Evolutionary conservation across 164 flowering plant species (phyloP).

Genomic region (Kalanchoe fedtschenkoi): DNA sequence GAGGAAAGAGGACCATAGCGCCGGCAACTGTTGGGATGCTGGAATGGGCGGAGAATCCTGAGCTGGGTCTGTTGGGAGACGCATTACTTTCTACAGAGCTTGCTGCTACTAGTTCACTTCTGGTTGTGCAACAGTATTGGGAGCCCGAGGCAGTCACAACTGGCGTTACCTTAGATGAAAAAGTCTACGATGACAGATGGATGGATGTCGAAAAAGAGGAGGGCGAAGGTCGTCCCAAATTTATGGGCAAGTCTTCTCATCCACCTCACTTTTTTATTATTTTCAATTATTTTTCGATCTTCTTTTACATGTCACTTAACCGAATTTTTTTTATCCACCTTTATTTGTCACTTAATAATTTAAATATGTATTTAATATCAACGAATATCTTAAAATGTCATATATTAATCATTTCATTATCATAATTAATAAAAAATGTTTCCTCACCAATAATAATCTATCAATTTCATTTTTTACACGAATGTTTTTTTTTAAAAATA

Average conservation of each 20-base stretch:
- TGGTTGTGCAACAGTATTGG: constrained; percentile 25
- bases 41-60: constrained; percentile 36
- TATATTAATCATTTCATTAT: too few relatives aligned
- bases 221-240: neutral
- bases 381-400: too few relatives aligned
- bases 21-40: constrained; percentile 24
- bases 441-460: too few relatives aligned
- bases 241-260: neutral
- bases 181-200: neutral
- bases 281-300: too few relatives aligned
- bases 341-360: too few relatives aligned
- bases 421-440: too few relatives aligned
- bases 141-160: neutral
- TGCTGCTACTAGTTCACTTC: constrained; percentile 21
- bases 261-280: too few relatives aligned
- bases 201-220: neutral
- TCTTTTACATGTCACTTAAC: too few relatives aligned
- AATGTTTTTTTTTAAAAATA: too few relatives aligned
- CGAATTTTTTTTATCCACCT: too few relatives aligned
- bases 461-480: too few relatives aligned
- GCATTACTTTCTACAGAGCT: constrained; percentile 25
- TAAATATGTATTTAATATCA: too few relatives aligned
- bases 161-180: neutral
- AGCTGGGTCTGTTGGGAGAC: constrained; percentile 33
- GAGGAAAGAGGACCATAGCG: constrained; percentile 17